Base-by-base conservation (phyloP, 306 rosid species). In the Benincasa hispida region DNA sequence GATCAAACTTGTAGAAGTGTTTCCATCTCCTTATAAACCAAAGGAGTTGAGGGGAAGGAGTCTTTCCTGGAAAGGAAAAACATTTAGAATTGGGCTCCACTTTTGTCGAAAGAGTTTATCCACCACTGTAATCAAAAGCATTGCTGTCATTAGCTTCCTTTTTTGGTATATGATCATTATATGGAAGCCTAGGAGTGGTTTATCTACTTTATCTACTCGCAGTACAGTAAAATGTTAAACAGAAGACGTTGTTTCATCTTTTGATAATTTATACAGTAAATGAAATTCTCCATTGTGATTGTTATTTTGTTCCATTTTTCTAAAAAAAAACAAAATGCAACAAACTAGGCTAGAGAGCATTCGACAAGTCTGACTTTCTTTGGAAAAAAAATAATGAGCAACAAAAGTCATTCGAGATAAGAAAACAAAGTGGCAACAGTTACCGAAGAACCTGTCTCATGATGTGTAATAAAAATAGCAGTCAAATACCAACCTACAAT, bases 61-160 rank as follows among this genome's bases (percentile, higher is more conserved):
- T 24, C 24, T 19, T 53, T 19, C 58, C 58, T 19, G 30, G 11
- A 60, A 60, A 60, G 21, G 32, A 10, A 6, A 21, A 24, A 22
- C 41, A 27, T 3, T 10, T 27, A 48, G 39, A 94, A 80, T 93
- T 93, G 56, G 98, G 98, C 81, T 93, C 97, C 0, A 93, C 79
- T 81, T 90, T 86, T 0, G 89, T 79, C 0, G 96, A 77, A 77
- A 84, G 84, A 21, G 89, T 54, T 77, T 87, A 90, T 39, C 93
- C 94, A 2, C 97, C 97, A 21, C 95, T 94, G 55, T 90, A 91
- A 75, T 94, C 91, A 79, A 91, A 90, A 68, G 88, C 85, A 72
- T 63, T 48, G 42, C 75, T 91, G 47, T 85, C 91, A 57, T 28
- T 12, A 18, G 22, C 14, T 14, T 90, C 94, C 87, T 85, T 93